These are phyloP conservation scores for Rhizopogon rudus DNA, from an alignment of 768 basidiomycete species.

Conservation along the genomic window DNA sequence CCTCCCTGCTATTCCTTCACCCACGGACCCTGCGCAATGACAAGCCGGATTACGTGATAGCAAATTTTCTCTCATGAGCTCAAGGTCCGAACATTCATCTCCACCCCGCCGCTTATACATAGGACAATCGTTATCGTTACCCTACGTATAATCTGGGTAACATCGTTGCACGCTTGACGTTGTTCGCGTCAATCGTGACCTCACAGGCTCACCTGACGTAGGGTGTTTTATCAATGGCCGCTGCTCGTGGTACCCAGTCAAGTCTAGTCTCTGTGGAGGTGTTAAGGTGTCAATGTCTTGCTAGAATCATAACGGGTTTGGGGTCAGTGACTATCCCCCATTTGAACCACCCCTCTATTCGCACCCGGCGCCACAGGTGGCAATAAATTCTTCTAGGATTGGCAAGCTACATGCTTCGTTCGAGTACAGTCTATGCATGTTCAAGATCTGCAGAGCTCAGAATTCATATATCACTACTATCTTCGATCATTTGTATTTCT, in stretches of 20 bases:
- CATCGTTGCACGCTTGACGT: background rate
- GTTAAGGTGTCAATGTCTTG: background rate
- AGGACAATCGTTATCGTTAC: background rate
- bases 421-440: background rate
- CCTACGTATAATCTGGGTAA: conserved; percentile 1
- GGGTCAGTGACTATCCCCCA: no score
- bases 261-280: background rate
- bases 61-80: background rate
- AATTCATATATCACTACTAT: background rate
- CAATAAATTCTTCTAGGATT: background rate
- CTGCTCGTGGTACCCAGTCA: background rate
- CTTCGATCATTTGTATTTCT: background rate
- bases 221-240: background rate
- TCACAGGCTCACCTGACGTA: background rate
- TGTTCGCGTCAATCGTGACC: background rate
- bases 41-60: background rate
- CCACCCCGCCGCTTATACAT: conserved; percentile 6
- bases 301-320: no score
- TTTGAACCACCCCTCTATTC: no score
- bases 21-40: background rate
- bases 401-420: background rate
- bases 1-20: background rate
- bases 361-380: background rate
- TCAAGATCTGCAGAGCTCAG: background rate
- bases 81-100: background rate